Evolutionary conservation across 2,329 filamentous ascomycete genomes (phyloP).

Genomic region (Fusarium sp.): DNA sequence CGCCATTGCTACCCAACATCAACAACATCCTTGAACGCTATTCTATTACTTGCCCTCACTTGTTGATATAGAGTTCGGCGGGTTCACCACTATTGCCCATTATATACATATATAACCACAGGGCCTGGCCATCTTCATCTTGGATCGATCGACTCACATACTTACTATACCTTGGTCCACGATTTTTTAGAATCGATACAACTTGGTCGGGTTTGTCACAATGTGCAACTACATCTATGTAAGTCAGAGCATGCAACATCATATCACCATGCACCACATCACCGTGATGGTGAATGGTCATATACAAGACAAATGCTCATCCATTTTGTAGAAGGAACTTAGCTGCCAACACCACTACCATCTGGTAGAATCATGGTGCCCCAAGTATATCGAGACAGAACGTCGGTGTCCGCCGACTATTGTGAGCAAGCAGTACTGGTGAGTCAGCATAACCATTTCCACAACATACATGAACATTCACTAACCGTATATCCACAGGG

Average conservation of each 20-base stretch:
- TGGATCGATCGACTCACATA: background rate
- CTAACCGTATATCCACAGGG: slow-evolving; percentile 47
- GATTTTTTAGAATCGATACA: slow-evolving; percentile 6
- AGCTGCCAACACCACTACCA: slow-evolving; percentile 63
- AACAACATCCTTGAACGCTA: slow-evolving; percentile 3
- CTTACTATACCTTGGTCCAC: background rate
- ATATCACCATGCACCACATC: background rate
- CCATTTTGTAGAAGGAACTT: slow-evolving; percentile 55
- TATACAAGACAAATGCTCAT: slow-evolving; percentile 16
- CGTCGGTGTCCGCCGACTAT: slow-evolving; percentile 54
- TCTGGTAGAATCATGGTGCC: slow-evolving; percentile 57
- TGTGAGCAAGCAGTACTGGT: slow-evolving; percentile 58
- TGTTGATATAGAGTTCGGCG: slow-evolving; percentile 3
- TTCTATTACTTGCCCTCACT: slow-evolving; percentile 5
- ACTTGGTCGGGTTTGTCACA: slow-evolving; percentile 27
- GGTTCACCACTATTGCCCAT: background rate
- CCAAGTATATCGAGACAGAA: slow-evolving; percentile 56
- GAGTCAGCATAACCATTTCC: slow-evolving; percentile 32
- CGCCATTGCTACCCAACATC: slow-evolving; percentile 13
- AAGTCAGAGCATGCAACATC: slow-evolving; percentile 26
- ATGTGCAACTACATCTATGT: slow-evolving; percentile 65
- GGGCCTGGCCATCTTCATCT: background rate
- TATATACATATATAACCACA: background rate
- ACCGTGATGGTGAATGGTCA: background rate
- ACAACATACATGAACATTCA: slow-evolving; percentile 1